Evolutionary conservation across 371 early-diverging fungal genomes (phyloP).

Genomic region (Gilbertella persicaria): DNA sequence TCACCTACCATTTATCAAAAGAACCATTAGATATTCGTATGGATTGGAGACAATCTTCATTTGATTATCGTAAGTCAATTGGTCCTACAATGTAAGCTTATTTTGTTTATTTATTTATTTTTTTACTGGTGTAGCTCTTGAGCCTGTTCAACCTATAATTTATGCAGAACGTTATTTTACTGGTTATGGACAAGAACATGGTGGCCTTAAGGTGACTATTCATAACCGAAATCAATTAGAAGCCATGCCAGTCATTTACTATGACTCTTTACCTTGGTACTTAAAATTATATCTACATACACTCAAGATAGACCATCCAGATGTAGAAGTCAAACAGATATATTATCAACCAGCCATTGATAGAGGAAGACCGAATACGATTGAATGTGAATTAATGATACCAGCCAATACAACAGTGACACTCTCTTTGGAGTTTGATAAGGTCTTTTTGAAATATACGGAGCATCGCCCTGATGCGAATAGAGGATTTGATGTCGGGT

Average conservation of each 20-base stretch:
- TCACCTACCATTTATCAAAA: slow-evolving; percentile 44
- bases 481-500: slow-evolving; percentile 92
- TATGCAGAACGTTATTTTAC: slow-evolving; percentile 76
- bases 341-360: slow-evolving; percentile 77
- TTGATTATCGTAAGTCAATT: slow-evolving; percentile 42
- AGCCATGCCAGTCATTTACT: slow-evolving; percentile 58
- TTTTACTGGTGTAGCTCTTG: too few species aligned
- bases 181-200: slow-evolving; percentile 84
- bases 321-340: slow-evolving; percentile 47
- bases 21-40: slow-evolving; percentile 45
- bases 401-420: slow-evolving; percentile 70
- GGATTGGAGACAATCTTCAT: slow-evolving; percentile 43
- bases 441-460: slow-evolving; percentile 88
- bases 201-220: slow-evolving; percentile 77
- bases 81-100: background rate
- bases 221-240: slow-evolving; percentile 57
- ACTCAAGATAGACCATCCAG: slow-evolving; percentile 56
- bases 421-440: slow-evolving; percentile 80
- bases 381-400: slow-evolving; percentile 73
- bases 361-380: slow-evolving; percentile 76
- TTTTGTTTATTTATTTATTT: background rate
- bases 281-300: slow-evolving; percentile 90
- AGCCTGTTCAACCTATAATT: slow-evolving; percentile 51
- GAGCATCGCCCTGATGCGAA: slow-evolving; percentile 97
- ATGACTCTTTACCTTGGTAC: slow-evolving; percentile 91